phyloP scores from a whole-genome alignment of 2,329 filamentous ascomycete species.

The Metarhizium robertsii region DNA sequence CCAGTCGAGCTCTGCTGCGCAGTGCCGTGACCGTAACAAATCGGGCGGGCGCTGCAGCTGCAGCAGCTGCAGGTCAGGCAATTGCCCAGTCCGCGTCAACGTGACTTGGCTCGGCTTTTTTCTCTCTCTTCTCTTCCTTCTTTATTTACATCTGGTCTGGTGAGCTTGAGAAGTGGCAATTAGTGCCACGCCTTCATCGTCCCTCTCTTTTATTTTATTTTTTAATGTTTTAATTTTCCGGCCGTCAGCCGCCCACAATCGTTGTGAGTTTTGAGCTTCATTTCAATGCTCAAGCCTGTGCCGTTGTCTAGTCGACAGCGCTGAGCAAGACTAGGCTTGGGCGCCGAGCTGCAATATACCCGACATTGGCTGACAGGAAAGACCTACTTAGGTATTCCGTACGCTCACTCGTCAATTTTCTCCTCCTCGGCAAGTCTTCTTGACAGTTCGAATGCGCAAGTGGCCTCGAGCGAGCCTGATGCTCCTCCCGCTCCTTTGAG shows the following conservation, averaged over 20 bases:
- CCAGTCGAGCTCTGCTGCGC: not conserved
- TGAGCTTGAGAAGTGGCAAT: not conserved
- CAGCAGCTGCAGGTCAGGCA: not conserved
- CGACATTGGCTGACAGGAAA: not conserved
- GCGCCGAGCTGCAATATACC: not conserved
- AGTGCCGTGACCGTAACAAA: constrained; percentile 1
- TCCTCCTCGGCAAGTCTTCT: too few relatives aligned
- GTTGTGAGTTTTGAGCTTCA: not conserved
- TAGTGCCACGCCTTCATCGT: not conserved
- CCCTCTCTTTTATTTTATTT: not conserved
- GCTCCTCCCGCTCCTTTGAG: not conserved
- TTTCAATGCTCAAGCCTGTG: not conserved
- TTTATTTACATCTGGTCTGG: not conserved
- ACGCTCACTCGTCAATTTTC: too few relatives aligned
- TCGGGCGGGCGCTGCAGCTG: not conserved
- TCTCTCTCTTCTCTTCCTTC: not conserved
- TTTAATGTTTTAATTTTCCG: not conserved
- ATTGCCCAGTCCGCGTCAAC: not conserved
- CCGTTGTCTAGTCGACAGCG: constrained; percentile 1
- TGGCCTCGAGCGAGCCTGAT: not conserved
- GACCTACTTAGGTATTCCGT: not conserved
- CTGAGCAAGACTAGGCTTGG: not conserved
- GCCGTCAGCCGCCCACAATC: constrained; percentile 1
- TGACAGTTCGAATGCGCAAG: too few relatives aligned
- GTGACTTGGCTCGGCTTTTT: not conserved